Evolutionary conservation across 2,329 filamentous ascomycete genomes (phyloP), one percentile per base, ranked within the genome.

Genomic region (Sclerotinia glacialis): DNA sequence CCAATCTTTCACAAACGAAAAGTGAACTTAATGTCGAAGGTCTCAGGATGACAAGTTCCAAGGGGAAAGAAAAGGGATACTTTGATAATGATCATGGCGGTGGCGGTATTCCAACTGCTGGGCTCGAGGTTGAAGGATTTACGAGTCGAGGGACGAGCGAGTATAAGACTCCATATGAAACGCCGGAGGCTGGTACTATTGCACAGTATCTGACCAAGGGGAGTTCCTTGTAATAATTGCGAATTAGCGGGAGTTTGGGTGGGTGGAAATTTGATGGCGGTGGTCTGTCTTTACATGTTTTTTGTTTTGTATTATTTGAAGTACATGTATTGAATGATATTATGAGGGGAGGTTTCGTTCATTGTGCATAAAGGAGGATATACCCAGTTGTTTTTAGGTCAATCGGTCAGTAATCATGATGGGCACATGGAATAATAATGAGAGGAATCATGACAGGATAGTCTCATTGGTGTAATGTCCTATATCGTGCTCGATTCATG

Each of bases 21-120:
- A 71, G 70, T 49, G 71, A 71, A 9, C 37, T 70, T 9, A 67
- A 73, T 65, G 61, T 70, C 3, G 44, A 61, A 14, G 37, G 46
- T 18, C 11, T 61, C 4, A 53, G 37, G 14, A 52, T 50, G 55
- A 52, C 31, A 37, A 58, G 40, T n/a, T 55, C 37, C 4, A 60
- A 65, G 37, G 65, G 65, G 2, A 47, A 54, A 23, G 65, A 47
- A 46, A 55, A 28, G 37, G 47, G 47, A 8, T 63, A 63, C 12
- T 63, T 54, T 49, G 65, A 67, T 50, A 26, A 50, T 23, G 28
- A 63, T 23, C 23, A 54, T 56, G 56, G 53, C 23, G 59, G 23
- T 44, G 16, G 34, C 21, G 44, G 42, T 65, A 34, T 21, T n/a
- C 18, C 16, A 16, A 54, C 14, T 28, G 50, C 5, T 37, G 28